Conservation (phyloP, 371 early-diverging fungal species). For the Nematocida displodere region DNA sequence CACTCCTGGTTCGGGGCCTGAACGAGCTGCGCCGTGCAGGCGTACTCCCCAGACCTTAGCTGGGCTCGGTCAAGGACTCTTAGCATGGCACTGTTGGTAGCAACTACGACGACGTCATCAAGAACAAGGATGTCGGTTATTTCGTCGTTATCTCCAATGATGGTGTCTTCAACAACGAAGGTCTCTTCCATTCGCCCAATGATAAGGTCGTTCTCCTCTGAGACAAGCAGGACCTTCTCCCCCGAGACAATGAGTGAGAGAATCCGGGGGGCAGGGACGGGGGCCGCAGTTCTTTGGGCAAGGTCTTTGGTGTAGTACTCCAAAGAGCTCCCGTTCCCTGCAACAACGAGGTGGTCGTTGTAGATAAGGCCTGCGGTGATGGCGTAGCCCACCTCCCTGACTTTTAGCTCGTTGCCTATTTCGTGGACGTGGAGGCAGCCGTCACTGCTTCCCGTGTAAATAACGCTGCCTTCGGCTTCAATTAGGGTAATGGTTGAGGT, state of each 20-base stretch:
- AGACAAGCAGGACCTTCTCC: constrained; percentile 1
- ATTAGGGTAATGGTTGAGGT: constrained; percentile 1
- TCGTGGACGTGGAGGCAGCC: constrained; percentile 12
- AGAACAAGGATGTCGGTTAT: constrained; percentile 35
- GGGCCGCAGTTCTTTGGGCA: not conserved
- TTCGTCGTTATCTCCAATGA: constrained; percentile 49
- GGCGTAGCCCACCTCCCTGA: not conserved
- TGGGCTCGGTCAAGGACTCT: not conserved
- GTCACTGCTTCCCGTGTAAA: constrained; percentile 19
- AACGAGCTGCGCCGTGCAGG: not conserved
- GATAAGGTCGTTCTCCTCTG: constrained; percentile 31
- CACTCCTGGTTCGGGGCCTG: constrained; percentile 33
- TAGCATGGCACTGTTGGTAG: constrained; percentile 31
- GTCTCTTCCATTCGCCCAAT: not conserved
- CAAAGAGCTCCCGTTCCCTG: not conserved
- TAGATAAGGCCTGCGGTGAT: not conserved
- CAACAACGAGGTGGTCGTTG: not conserved
- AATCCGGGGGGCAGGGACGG: not conserved
- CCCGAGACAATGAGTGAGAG: not conserved
- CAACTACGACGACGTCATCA: not conserved
- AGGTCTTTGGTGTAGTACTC: not conserved
- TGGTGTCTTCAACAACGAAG: not conserved
- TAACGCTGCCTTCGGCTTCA: not conserved
- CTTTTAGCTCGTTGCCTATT: not conserved
- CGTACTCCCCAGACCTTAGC: not conserved